Percentiles rank a stretch among this genome's conserved stretches.
Conservation (phyloP, 306 rosid genomes). For the Luffa acutangula region DNA sequence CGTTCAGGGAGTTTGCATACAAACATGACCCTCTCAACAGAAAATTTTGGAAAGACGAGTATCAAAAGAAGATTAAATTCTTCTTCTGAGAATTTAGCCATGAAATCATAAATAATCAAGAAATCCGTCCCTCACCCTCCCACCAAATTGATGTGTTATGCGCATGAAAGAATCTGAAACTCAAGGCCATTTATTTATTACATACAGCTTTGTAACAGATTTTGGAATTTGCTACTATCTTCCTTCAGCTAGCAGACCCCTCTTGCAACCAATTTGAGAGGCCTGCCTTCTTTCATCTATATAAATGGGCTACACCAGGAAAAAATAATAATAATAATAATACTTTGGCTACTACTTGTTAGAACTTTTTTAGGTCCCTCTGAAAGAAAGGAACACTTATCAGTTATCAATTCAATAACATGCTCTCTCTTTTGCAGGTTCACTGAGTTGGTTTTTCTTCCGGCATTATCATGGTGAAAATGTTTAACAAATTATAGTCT, state of each 20-base stretch:
- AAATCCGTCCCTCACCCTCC: background rate
- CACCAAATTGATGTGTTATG: background rate
- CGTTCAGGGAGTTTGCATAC: background rate
- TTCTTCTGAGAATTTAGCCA: background rate
- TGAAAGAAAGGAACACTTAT: background rate
- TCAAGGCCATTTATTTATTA: background rate
- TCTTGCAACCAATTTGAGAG: background rate
- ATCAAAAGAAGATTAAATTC: background rate
- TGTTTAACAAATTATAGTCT: background rate
- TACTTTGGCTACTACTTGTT: background rate
- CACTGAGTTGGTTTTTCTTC: background rate
- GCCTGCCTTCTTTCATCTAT: background rate
- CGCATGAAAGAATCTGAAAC: background rate
- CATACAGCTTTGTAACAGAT: background rate
- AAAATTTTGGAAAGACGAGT: background rate
- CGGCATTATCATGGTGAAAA: background rate
- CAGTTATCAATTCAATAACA: background rate
- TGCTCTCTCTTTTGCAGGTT: background rate
- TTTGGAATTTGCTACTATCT: background rate
- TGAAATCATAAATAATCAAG: background rate
- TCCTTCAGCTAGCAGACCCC: background rate
- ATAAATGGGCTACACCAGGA: background rate
- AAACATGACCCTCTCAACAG: background rate
- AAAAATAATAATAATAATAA: background rate
- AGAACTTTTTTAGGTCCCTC: background rate